phyloP scores from a whole-genome alignment of 148 eudicot species.

The Fagopyrum homotropicum region DNA sequence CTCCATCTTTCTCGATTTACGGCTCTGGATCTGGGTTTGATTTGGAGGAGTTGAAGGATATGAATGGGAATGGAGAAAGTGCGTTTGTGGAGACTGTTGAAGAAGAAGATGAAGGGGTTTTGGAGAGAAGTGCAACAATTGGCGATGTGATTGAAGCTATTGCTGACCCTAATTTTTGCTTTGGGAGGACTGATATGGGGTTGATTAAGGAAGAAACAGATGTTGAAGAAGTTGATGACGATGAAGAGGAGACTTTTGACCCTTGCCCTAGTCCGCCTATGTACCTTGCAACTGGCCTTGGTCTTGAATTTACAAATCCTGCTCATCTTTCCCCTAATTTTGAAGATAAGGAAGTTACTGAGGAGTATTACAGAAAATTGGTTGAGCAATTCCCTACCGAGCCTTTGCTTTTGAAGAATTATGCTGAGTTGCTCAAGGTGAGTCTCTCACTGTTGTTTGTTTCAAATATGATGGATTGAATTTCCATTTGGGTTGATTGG shows the following conservation, averaged over 20 bases:
- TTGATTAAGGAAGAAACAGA: conserved; percentile 6
- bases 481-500: not conserved
- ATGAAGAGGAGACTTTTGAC: conserved; percentile 6
- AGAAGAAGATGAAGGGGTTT: not conserved
- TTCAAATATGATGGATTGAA: not conserved
- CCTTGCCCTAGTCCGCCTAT: conserved; percentile 11
- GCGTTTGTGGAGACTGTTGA: not conserved
- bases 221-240: not conserved
- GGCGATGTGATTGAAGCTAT: conserved; percentile 7
- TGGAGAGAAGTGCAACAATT: conserved; percentile 8
- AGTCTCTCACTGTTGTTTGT: not conserved
- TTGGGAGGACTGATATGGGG: conserved; percentile 14
- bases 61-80: not conserved
- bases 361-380: conserved; percentile 44
- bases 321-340: conserved; percentile 10
- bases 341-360: conserved; percentile 16
- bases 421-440: conserved; percentile 33
- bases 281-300: conserved; percentile 15
- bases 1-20: conserved; percentile 6
- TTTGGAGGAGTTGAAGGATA: not conserved
- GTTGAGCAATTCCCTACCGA: conserved; percentile 40
- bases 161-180: not conserved
- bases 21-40: conserved; percentile 3
- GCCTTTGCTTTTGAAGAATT: conserved; percentile 41
- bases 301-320: not conserved